Base-by-base conservation (phyloP, 805 yeast genomes). In the Lipomyces chichibuensis region DNA sequence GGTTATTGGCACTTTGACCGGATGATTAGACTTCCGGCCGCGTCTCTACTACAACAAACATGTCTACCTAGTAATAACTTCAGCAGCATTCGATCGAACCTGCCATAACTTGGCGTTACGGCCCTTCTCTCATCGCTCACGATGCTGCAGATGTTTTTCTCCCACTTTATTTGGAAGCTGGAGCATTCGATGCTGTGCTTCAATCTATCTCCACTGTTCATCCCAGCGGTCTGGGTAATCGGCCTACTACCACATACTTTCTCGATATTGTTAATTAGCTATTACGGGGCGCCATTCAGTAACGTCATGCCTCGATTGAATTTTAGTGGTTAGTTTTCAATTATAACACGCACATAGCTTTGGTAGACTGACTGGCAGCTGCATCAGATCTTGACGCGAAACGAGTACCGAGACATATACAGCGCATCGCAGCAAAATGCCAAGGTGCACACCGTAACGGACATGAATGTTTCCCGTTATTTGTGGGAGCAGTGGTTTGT, bases 401-500 rank as follows among this genome's bases (percentile, higher is more conserved):
- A 52, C 56, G 59, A 3, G 55, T 65, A 1, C 65, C 69, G 27
- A 32, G 14, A 29, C 13, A 17, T 5, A 52, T 65, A n/a, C 65
- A 52, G 17, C 23, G 29, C 4, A 43, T 62, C 25, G 70, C 64
- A 13, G 20, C 51, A n/a, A 66, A 60, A 57, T 59, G 67, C 27
- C 65, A 64, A 58, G 67, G 67, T 2, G 64, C 70, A 2, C 70
- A 66, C 33, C 32, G 59, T 6, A 66, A 64, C 49, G 64, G 65
- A 2, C 67, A 60, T n/a, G 70, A 66, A 43, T 63, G 66, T 37
- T 64, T 66, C 59, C 70, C 67, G 6, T 49, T 66, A 2, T 57
- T 66, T 23, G 67, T 64, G 14, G 70, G 63, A 14, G 67, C 67
- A 20, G 65, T 64, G n/a, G 70, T 63, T 33, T 20, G 66, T 63